Percentiles rank a stretch among this genome's conserved stretches.
Conservation (phyloP, 345 rosid genomes). For the Combretum micranthum region DNA sequence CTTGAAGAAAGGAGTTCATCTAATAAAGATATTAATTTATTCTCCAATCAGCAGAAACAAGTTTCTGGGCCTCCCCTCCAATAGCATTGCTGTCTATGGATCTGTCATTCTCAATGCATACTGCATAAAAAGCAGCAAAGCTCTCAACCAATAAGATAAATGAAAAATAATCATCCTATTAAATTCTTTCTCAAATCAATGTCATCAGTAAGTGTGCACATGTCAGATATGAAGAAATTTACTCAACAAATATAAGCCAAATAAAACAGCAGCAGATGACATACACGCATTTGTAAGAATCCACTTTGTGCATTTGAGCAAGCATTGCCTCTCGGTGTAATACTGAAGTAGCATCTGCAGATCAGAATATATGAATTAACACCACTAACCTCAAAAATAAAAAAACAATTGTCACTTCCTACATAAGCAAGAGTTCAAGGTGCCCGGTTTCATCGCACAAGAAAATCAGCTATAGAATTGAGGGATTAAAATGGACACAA, state of each 20-base stretch:
- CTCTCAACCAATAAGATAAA: not conserved
- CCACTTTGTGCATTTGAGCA: slow-evolving; percentile 76
- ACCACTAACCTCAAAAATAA: not conserved
- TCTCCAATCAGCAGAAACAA: slow-evolving; percentile 78
- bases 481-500: no score
- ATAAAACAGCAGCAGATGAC: slow-evolving; percentile 12
- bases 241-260: not conserved
- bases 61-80: slow-evolving; percentile 42
- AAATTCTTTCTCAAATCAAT: no score
- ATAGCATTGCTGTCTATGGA: slow-evolving; percentile 33
- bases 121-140: slow-evolving; percentile 36
- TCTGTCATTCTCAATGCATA: slow-evolving; percentile 34
- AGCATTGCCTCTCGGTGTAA: slow-evolving; percentile 89
- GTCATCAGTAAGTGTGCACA: not conserved
- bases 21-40: slow-evolving; percentile 46
- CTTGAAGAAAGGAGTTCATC: slow-evolving; percentile 48
- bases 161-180: not conserved
- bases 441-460: no score
- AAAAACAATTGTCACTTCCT: no score
- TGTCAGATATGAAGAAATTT: not conserved
- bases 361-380: not conserved
- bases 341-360: slow-evolving; percentile 68
- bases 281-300: slow-evolving; percentile 76
- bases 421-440: no score
- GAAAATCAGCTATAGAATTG: no score